phyloP scores from a whole-genome alignment of 2,329 filamentous ascomycete species.

The Ploettnerulaceae sp. region DNA sequence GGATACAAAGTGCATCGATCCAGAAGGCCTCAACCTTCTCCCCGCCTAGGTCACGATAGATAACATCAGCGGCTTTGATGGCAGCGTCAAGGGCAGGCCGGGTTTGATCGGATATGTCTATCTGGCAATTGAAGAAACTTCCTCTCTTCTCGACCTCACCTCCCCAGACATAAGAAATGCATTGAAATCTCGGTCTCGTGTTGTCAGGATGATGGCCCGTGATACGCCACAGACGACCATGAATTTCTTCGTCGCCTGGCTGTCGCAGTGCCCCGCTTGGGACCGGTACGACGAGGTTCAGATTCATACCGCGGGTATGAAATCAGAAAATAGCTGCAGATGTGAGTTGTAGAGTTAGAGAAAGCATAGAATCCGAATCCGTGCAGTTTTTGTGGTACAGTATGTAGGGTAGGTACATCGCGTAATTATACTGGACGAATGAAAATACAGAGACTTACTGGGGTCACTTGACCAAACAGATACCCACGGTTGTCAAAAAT shows the following conservation, averaged over 20 bases:
- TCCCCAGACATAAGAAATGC: conserved; percentile 23
- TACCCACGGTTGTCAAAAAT: too few relatives aligned
- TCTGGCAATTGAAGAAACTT: conserved; percentile 18
- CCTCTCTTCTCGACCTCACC: conserved; percentile 10
- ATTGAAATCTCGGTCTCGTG: conserved; percentile 14
- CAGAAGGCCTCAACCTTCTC: conserved; percentile 16
- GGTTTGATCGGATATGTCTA: conserved; percentile 18
- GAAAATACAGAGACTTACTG: too few relatives aligned
- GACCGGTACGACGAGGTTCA: conserved; percentile 8
- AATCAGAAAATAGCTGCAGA: conserved; percentile 52
- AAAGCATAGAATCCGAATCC: too few relatives aligned
- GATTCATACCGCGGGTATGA: conserved; percentile 47
- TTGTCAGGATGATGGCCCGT: conserved; percentile 8
- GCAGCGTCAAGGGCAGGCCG: conserved; percentile 17
- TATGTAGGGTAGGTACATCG: too few relatives aligned
- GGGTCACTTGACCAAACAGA: neutral
- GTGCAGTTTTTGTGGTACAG: too few relatives aligned
- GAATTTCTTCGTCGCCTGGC: conserved; percentile 19
- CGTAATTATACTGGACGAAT: neutral
- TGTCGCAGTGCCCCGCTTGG: conserved; percentile 3
- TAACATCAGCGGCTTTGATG: conserved; percentile 12
- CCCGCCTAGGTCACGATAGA: neutral
- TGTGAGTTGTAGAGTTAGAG: conserved; percentile 50
- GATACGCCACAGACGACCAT: conserved; percentile 17
- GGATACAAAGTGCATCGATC: conserved; percentile 22